Percentiles rank a stretch among this genome's conserved stretches.
Conservation (phyloP, 2,329 filamentous ascomycete species). For the Rutstroemia sp. region DNA sequence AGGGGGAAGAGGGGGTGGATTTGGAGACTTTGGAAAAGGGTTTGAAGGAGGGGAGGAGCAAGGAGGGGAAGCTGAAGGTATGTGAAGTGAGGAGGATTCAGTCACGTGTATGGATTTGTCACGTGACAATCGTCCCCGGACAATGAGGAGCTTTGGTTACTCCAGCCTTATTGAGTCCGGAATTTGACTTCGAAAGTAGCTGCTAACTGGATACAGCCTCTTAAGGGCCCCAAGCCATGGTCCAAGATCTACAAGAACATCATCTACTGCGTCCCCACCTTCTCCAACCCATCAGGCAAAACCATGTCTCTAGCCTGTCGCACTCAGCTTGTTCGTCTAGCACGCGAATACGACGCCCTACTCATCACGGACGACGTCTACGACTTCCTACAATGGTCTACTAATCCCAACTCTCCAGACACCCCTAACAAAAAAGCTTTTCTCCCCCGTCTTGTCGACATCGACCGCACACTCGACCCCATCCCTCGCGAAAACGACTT, state of each 20-base stretch:
- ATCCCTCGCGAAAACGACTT: slow-evolving; percentile 51
- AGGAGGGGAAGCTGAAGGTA: background rate
- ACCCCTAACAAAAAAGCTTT: slow-evolving; percentile 14
- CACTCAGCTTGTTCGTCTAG: slow-evolving; percentile 63
- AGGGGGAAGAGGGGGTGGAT: slow-evolving; percentile 73
- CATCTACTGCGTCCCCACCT: slow-evolving; percentile 83
- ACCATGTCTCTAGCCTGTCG: slow-evolving; percentile 69
- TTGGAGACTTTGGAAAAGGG: slow-evolving; percentile 32
- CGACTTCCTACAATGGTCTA: slow-evolving; percentile 78
- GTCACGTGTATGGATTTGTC: background rate
- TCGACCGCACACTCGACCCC: slow-evolving; percentile 62
- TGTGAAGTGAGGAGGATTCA: background rate
- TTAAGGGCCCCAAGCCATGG: slow-evolving; percentile 38
- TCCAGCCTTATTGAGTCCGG: background rate
- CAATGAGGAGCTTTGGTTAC: too few species aligned
- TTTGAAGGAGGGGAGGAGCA: slow-evolving; percentile 15
- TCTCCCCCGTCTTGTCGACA: slow-evolving; percentile 68
- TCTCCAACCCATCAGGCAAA: slow-evolving; percentile 79
- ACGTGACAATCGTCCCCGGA: background rate
- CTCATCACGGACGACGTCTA: slow-evolving; percentile 89
- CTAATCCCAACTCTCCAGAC: slow-evolving; percentile 20
- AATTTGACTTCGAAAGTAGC: background rate
- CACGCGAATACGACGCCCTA: slow-evolving; percentile 73
- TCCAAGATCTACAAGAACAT: slow-evolving; percentile 80
- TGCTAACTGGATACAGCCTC: slow-evolving; percentile 7